phyloP scores from a whole-genome alignment of 495 filamentous ascomycete genomes.

The Lepidopterella palustris region DNA sequence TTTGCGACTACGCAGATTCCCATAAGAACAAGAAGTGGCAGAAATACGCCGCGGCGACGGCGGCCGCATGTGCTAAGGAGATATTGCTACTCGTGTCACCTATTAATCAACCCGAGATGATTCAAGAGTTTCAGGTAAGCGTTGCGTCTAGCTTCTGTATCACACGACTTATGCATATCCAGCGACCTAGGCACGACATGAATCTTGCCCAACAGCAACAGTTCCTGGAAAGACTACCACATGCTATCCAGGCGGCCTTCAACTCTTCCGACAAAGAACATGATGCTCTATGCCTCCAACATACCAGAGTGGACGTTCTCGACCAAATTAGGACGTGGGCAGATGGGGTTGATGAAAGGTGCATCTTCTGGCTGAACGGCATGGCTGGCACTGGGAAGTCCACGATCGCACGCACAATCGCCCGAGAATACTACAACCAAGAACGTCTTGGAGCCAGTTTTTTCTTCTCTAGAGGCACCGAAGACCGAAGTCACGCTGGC shows the following conservation, averaged over 20 bases:
- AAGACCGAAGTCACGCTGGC: conserved; percentile 11
- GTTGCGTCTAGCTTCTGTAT: too few relatives aligned
- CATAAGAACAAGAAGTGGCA: too few relatives aligned
- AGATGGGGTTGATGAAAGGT: neutral
- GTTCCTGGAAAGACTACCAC: neutral
- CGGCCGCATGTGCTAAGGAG: too few relatives aligned
- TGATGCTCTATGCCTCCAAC: neutral
- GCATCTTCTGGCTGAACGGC: conserved; percentile 35
- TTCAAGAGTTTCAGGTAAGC: too few relatives aligned
- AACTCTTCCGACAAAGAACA: neutral
- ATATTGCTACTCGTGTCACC: too few relatives aligned
- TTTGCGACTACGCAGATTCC: too few relatives aligned
- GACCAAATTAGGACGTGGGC: neutral
- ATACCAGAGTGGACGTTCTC: neutral
- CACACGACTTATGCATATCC: too few relatives aligned
- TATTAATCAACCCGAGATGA: too few relatives aligned
- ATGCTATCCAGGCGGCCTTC: neutral
- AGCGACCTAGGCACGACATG: too few relatives aligned
- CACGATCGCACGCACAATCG: neutral
- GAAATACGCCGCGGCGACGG: too few relatives aligned
- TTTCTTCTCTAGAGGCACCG: conserved; percentile 26
- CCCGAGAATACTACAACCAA: conserved; percentile 3
- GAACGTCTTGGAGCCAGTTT: conserved; percentile 23
- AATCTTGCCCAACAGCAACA: too few relatives aligned
- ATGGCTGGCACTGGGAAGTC: conserved; percentile 6